These are phyloP conservation scores for Alternaria gansuensis DNA, from an alignment of 2,329 filamentous ascomycete species.

Conservation along the genomic window DNA sequence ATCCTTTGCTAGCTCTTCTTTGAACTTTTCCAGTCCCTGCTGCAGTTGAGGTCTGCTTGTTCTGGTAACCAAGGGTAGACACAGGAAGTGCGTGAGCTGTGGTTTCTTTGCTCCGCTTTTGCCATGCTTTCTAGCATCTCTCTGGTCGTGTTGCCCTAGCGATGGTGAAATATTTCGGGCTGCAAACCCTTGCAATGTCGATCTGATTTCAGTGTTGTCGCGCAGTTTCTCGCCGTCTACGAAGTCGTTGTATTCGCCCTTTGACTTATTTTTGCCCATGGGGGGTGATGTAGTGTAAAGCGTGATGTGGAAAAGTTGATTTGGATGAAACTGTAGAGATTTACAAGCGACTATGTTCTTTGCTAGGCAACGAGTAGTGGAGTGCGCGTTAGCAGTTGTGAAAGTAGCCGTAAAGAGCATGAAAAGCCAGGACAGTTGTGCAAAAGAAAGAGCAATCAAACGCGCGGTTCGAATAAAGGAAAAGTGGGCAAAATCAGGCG, in stretches of 20 bases:
- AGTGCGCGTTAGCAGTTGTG: slow-evolving; percentile 4
- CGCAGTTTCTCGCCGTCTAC: slow-evolving; percentile 47
- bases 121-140: slow-evolving; percentile 22
- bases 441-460: neutral
- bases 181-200: slow-evolving; percentile 32
- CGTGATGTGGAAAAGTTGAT: neutral
- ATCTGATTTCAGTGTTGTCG: slow-evolving; percentile 39
- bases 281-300: slow-evolving; percentile 1
- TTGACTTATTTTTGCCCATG: slow-evolving; percentile 47
- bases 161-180: slow-evolving; percentile 26
- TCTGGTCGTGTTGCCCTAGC: slow-evolving; percentile 14
- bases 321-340: neutral
- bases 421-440: neutral
- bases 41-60: slow-evolving; percentile 71
- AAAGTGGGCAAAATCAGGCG: neutral
- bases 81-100: slow-evolving; percentile 76
- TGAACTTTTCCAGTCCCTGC: slow-evolving; percentile 69
- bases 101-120: slow-evolving; percentile 50
- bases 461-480: neutral
- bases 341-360: slow-evolving; percentile 1
- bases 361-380: neutral
- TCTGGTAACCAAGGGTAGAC: slow-evolving; percentile 73
- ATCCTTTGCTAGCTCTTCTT: slow-evolving; percentile 55
- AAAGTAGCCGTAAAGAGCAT: slow-evolving; percentile 17
- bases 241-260: slow-evolving; percentile 48